Conservation (phyloP, 768 basidiomycete genomes). For the Amyloporia xantha region DNA sequence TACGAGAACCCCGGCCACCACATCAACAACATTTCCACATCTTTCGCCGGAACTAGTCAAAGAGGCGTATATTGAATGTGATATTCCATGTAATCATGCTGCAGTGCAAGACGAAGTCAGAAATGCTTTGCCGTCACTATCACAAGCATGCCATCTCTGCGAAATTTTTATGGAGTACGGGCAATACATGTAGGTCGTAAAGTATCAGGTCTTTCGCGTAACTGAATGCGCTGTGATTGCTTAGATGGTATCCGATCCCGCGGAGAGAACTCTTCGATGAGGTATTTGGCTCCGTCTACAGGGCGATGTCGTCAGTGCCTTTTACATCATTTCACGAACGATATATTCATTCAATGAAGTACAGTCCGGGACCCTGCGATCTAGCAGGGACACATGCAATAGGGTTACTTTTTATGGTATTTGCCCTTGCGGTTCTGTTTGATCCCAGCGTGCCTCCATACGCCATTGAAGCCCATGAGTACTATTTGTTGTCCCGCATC, state of each 20-base stretch:
- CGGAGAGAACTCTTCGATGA: conserved; percentile 52
- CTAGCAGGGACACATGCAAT: conserved; percentile 44
- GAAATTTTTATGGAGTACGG: conserved; percentile 63
- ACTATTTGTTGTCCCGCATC: conserved; percentile 51
- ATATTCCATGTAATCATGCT: conserved; percentile 17
- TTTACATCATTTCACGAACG: background rate
- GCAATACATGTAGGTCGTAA: conserved; percentile 42
- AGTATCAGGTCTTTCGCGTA: background rate
- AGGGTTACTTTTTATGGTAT: conserved; percentile 57
- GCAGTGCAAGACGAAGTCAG: conserved; percentile 37
- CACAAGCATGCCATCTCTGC: conserved; percentile 54
- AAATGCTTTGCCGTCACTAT: conserved; percentile 42
- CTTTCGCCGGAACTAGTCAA: conserved; percentile 37
- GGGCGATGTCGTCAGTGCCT: conserved; percentile 32
- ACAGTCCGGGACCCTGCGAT: conserved; percentile 28
- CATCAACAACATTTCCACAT: conserved; percentile 23
- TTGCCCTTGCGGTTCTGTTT: conserved; percentile 61
- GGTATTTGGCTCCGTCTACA: conserved; percentile 48
- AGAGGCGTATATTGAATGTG: conserved; percentile 26
- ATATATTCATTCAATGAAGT: background rate
- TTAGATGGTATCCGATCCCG: conserved; percentile 50
- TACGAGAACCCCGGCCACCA: conserved; percentile 4
- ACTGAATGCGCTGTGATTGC: conserved; percentile 2
- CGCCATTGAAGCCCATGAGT: conserved; percentile 51
- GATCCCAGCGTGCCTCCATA: conserved; percentile 43